Base-by-base conservation (phyloP, 495 filamentous ascomycete genomes). In the Xylaria grammica region DNA sequence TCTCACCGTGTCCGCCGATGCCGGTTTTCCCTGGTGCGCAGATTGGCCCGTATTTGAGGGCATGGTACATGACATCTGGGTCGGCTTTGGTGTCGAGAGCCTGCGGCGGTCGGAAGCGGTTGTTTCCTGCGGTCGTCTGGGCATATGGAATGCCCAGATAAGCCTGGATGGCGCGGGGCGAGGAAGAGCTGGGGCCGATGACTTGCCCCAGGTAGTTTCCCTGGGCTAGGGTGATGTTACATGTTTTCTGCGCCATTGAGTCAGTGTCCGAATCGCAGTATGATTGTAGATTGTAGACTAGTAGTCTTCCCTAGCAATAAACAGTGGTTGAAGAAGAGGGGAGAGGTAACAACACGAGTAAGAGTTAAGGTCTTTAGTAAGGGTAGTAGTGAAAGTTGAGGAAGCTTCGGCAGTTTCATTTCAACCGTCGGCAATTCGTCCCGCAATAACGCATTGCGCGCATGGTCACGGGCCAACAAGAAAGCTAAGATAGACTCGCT, bases 91-190 rank as follows among this genome's bases (percentile, higher is more conserved):
- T 63, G 30, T 68, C 73, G 67, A 79, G 61, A 26, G 66, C 72
- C 65, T 77, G 80, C 4, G 87, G 81, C 22, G 81, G 82, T 38
- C 73, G 78, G 72, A 88, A 89, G 50, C 87, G 81, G 65, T 83
- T 80, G 29, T 85, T 70, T 17, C 85, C 86, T 27, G 73, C 74
- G 0, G 87, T 85, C 0, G 81, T 77, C 54, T 84, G 73, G 1
- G 83, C 87, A 66, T 85, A 90, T 1, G 85, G 88, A 60, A 90
- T 80, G 17, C 87, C 87, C n/a, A 82, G 73, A 65, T 85, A 90
- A 8, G 68, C 81, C 48, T 90, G 84, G 24, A 89, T 63, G 10
- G 78, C 65, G 59, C 81, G 79, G 2, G 85, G 81, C 40, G 74
- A 76, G 34, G 66, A 65, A 15, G 74, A 65, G 53, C 73, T 76